These are phyloP conservation scores for Phytophthora syringae DNA, from an alignment of 352 stramenopile species.

Conservation along the genomic window DNA sequence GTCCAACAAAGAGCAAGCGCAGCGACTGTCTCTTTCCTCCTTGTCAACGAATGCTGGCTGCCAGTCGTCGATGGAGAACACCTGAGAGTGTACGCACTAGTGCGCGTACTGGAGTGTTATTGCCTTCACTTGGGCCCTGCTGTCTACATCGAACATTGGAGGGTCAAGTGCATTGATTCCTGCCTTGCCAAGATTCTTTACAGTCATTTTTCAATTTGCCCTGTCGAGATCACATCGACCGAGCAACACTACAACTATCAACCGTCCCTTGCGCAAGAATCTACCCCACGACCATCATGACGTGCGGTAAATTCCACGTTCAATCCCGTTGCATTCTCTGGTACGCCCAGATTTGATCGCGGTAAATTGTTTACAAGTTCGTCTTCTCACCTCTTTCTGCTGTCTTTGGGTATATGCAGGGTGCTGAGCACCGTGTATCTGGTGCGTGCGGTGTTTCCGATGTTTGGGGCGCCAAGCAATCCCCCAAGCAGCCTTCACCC, in stretches of 20 bases:
- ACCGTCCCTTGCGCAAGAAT: neutral
- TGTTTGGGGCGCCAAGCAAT: neutral
- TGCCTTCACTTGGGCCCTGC: neutral
- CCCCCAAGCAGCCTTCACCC: constrained; percentile 14
- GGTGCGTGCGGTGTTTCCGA: neutral
- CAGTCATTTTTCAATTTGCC: constrained; percentile 8
- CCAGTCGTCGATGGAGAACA: neutral
- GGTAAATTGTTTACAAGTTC: no score
- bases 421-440: constrained; percentile 25
- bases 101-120: no score
- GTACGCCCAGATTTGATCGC: neutral
- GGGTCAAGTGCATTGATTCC: neutral
- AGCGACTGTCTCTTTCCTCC: neutral
- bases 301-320: constrained; percentile 26
- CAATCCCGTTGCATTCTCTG: constrained; percentile 19
- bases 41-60: neutral
- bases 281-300: constrained; percentile 10
- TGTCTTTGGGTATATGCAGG: neutral
- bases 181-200: neutral
- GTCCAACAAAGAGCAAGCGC: neutral
- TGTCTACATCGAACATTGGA: neutral
- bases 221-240: neutral
- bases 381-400: no score
- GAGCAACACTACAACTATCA: neutral
- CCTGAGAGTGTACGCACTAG: neutral